Evolutionary conservation across 768 basidiomycete species (phyloP).

Genomic region (Suillus bovinus): DNA sequence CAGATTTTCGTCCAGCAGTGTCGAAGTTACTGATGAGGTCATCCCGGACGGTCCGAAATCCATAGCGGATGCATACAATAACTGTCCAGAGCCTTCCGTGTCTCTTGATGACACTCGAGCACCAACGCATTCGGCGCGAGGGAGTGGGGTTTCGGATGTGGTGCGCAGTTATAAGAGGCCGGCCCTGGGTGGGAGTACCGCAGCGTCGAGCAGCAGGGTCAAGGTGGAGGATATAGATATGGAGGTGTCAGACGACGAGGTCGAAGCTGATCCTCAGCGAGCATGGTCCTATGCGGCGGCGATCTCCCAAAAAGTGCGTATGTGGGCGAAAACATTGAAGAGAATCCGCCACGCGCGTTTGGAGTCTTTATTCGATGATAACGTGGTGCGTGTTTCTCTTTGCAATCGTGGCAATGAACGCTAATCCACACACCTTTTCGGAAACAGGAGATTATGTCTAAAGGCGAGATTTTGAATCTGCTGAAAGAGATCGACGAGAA

Average conservation of each 20-base stretch:
- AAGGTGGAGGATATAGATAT: not conserved
- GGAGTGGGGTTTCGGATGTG: not conserved
- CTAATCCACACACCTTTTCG: not conserved
- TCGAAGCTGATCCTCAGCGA: not conserved
- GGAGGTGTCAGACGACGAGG: not conserved
- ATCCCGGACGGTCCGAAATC: not conserved
- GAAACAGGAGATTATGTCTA: not conserved
- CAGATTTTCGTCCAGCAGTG: not conserved
- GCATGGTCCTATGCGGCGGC: not conserved
- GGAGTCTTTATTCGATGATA: not conserved
- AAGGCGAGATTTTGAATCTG: constrained; percentile 17
- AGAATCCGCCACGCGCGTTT: constrained; percentile 1
- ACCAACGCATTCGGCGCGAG: not conserved
- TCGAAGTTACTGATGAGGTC: not conserved
- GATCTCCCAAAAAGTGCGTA: constrained; percentile 11
- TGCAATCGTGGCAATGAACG: not conserved
- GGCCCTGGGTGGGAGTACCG: not conserved
- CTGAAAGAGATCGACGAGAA: constrained; percentile 23
- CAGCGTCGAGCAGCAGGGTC: constrained; percentile 7
- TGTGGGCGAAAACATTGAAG: constrained; percentile 18
- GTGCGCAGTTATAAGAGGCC: not conserved
- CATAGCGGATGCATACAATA: not conserved
- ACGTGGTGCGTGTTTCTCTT: not conserved
- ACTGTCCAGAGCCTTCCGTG: not conserved
- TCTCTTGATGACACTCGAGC: not conserved